Conservation (phyloP, 2,329 filamentous ascomycete species). For the Juglanconis oblonga region DNA sequence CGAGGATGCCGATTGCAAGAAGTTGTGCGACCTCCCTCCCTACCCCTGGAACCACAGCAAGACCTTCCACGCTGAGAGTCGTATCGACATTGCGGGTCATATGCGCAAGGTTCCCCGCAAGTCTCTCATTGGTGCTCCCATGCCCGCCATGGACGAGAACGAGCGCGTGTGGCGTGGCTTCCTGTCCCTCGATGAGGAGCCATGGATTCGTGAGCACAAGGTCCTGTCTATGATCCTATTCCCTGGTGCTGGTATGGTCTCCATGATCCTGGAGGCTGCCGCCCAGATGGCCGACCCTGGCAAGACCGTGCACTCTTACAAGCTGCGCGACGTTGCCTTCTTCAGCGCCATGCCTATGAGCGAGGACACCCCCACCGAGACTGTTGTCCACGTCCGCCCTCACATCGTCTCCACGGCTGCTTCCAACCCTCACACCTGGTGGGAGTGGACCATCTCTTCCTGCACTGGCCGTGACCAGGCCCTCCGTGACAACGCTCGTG, state of each 20-base stretch:
- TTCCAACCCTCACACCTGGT: constrained; percentile 10
- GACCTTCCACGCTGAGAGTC: constrained; percentile 17
- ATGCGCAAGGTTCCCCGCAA: constrained; percentile 26
- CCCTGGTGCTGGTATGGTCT: constrained; percentile 17
- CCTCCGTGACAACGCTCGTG: constrained; percentile 15
- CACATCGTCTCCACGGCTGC: constrained; percentile 11
- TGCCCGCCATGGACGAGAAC: constrained; percentile 14
- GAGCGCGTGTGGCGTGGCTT: constrained; percentile 16
- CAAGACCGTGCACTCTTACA: constrained; percentile 16
- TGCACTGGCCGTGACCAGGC: constrained; percentile 9
- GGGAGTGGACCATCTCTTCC: constrained; percentile 17
- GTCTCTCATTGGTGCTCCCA: constrained; percentile 13
- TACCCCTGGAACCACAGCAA: constrained; percentile 47
- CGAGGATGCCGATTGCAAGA: constrained; percentile 26
- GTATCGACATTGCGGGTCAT: constrained; percentile 33
- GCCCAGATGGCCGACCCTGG: constrained; percentile 19
- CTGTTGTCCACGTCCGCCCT: constrained; percentile 9
- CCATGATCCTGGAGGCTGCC: constrained; percentile 13
- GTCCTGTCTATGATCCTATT: constrained; percentile 15
- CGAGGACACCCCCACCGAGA: constrained; percentile 16
- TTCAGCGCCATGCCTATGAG: constrained; percentile 13
- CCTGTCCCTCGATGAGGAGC: constrained; percentile 15
- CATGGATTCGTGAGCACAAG: constrained; percentile 17
- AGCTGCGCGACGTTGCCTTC: constrained; percentile 13
- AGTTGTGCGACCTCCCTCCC: constrained; percentile 34